Conservation (phyloP, 2,329 filamentous ascomycete genomes). For the Fusarium brachygibbosum region DNA sequence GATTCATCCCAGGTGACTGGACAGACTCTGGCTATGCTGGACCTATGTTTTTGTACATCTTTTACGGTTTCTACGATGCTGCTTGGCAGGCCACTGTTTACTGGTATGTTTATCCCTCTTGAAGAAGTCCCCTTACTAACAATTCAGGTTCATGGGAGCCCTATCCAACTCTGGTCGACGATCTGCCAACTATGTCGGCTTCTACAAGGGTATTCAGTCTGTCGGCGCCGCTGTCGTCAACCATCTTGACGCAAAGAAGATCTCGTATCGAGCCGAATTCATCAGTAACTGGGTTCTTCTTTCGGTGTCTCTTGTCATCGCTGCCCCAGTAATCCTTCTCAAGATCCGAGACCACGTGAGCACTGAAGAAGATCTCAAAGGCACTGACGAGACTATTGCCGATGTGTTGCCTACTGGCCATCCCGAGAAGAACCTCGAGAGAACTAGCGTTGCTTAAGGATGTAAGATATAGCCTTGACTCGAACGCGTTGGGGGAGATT, state of each 20-base stretch:
- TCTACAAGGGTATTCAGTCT: conserved; percentile 86
- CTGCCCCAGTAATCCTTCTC: conserved; percentile 81
- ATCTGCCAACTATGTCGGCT: conserved; percentile 92
- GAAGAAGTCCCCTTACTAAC: conserved; percentile 13
- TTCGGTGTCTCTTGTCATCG: conserved; percentile 78
- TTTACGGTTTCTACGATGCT: conserved; percentile 91
- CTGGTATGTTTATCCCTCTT: conserved; percentile 75
- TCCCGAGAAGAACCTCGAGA: conserved; percentile 34
- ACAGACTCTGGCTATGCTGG: conserved; percentile 74
- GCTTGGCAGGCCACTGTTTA: conserved; percentile 92
- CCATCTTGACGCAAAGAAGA: conserved; percentile 53
- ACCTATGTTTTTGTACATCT: conserved; percentile 90
- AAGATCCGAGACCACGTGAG: conserved; percentile 86
- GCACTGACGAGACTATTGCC: conserved; percentile 83
- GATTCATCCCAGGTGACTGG: conserved; percentile 69
- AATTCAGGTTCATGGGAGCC: conserved; percentile 84
- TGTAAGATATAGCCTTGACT: not conserved
- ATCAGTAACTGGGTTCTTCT: conserved; percentile 80
- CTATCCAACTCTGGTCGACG: conserved; percentile 93
- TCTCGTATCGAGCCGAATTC: conserved; percentile 78
- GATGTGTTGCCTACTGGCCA: conserved; percentile 68
- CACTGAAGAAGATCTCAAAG: conserved; percentile 84
- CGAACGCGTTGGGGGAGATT: conserved; percentile 2
- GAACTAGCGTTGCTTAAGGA: conserved; percentile 12
- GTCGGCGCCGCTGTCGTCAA: conserved; percentile 72